Evolutionary conservation across 2,329 filamentous ascomycete species (phyloP), one percentile per base, ranked within the genome.

Genomic region (Blastomyces silverae): DNA sequence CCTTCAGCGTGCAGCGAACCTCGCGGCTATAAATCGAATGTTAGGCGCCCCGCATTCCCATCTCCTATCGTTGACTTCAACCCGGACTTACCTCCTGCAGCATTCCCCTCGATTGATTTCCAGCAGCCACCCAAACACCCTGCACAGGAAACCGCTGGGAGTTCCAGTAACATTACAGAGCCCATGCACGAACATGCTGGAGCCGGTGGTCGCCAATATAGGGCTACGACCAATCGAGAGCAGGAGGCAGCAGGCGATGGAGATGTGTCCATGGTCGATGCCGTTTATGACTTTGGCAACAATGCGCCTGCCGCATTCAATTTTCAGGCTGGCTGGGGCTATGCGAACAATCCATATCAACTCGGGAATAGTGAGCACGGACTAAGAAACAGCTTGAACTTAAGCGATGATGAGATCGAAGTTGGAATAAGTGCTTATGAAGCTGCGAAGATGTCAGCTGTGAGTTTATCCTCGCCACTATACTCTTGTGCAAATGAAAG

Each of bases 51-150:
- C 58, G 64, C 48, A 15, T 63, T 58, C 61, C 69, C n/a, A 62
- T 55, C 65, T 57, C 66, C 25, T 4, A 70, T 66, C 66, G 68
- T 73, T 59, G 73, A 73, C 22, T 80, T 73, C 65, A 71, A 79
- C 66, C 77, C 79, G 11, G 70, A 75, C 55, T 68, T 75, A 20
- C 75, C 74, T 53, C 75, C 78, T 55, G 78, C 78, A 44, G 75
- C 73, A 7, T 80, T 80, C 64, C 79, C 79, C 28, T 79, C 75
- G 8, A 64, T 78, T 22, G 70, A 74, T 37, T 7, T 1, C 25
- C 52, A 25, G 17, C 52, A 25, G 31, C 39, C 25, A 28, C 37
- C 22, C 42, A 22, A 39, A 8, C 13, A 6, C 17, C 10, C 37
- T 10, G n/a, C 10, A 13, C 34, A 59, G 37, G n/a, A 44, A 44